These are phyloP conservation scores for Clarireedia sp. DNA, from an alignment of 2,329 filamentous ascomycete species.

Conservation along the genomic window DNA sequence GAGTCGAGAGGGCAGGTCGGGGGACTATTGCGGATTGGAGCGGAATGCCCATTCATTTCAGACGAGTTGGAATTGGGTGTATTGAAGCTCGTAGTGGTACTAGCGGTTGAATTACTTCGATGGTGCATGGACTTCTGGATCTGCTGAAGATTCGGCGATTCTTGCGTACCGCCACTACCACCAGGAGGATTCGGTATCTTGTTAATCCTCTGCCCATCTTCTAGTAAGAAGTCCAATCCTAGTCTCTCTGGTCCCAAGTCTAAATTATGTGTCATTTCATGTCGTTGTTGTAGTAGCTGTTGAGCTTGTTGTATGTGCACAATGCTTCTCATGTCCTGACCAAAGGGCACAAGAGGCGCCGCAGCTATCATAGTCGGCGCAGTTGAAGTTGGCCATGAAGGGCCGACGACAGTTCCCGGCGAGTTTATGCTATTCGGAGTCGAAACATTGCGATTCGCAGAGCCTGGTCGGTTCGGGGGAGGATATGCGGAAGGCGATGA, in stretches of 20 bases:
- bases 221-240: slow-evolving; percentile 66
- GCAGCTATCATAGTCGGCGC: slow-evolving; percentile 15
- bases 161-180: slow-evolving; percentile 21
- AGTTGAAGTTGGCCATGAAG: slow-evolving; percentile 28
- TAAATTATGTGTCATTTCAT: slow-evolving; percentile 45
- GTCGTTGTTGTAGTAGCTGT: slow-evolving; percentile 36
- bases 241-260: slow-evolving; percentile 59
- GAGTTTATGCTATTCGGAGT: slow-evolving; percentile 35
- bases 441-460: slow-evolving; percentile 30
- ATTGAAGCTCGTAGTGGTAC: slow-evolving; percentile 21
- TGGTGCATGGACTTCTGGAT: slow-evolving; percentile 13
- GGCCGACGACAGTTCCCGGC: slow-evolving; percentile 25
- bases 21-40: slow-evolving; percentile 47
- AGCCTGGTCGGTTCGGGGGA: slow-evolving; percentile 25
- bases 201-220: slow-evolving; percentile 46
- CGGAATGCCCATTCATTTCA: slow-evolving; percentile 21
- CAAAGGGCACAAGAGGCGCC: too few relatives aligned
- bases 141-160: slow-evolving; percentile 25
- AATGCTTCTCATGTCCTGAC: slow-evolving; percentile 21
- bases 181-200: slow-evolving; percentile 40
- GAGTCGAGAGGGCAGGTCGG: slow-evolving; percentile 71
- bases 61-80: slow-evolving; percentile 18
- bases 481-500: slow-evolving; percentile 18
- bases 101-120: slow-evolving; percentile 21
- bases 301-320: slow-evolving; percentile 28